Conservation (phyloP, 2,329 filamentous ascomycete genomes). For the Aureobasidium sp. region DNA sequence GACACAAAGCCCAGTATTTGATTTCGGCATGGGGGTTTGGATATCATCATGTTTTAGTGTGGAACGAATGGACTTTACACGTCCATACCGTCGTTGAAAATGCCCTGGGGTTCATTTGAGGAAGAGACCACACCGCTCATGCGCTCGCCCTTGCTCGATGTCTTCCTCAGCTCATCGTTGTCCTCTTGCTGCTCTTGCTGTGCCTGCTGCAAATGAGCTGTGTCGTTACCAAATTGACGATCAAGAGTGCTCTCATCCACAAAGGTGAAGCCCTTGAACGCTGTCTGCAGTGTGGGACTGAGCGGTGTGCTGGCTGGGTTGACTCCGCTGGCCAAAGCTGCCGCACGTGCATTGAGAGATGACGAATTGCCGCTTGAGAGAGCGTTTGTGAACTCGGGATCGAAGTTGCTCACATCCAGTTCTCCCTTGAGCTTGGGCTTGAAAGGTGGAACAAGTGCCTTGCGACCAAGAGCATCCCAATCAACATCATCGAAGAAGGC, state of each 20-base stretch:
- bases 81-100: conserved; percentile 42
- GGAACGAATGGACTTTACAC: conserved; percentile 28
- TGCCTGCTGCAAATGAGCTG: conserved; percentile 18
- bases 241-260: conserved; percentile 90
- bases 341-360: conserved; percentile 85
- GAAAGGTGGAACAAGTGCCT: conserved; percentile 91
- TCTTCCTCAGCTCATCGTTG: conserved; percentile 27
- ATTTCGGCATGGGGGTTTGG: neutral
- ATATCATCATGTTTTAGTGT: neutral
- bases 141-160: conserved; percentile 38
- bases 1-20: neutral
- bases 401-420: conserved; percentile 95
- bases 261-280: conserved; percentile 97
- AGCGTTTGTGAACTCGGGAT: conserved; percentile 96
- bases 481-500: conserved; percentile 92
- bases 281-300: conserved; percentile 91
- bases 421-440: conserved; percentile 96
- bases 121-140: conserved; percentile 46
- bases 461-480: conserved; percentile 81
- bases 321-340: conserved; percentile 70
- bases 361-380: conserved; percentile 74
- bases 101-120: conserved; percentile 37
- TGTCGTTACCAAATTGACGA: conserved; percentile 35
- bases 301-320: conserved; percentile 86
- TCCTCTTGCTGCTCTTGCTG: conserved; percentile 32